A percentile compares a stretch with the other conserved stretches of the same genome.
Evolutionary conservation across 1,284 basidiomycete species (phyloP).

Genomic region (Ceratobasidium sp.): DNA sequence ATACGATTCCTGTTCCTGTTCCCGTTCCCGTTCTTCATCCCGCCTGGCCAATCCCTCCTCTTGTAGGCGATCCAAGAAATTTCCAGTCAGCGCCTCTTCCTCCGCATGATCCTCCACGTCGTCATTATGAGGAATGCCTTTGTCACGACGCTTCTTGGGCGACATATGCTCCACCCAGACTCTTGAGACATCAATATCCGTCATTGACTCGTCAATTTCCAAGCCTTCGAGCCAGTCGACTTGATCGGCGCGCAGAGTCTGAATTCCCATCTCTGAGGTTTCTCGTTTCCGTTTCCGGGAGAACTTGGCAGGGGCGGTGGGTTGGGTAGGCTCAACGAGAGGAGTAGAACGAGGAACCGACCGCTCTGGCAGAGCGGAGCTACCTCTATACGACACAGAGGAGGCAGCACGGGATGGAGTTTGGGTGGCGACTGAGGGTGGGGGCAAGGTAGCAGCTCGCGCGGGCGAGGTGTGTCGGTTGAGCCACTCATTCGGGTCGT

Average conservation of each 20-base stretch:
- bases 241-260: conserved; percentile 1
- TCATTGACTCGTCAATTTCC: conserved; percentile 11
- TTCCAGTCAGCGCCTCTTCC: not conserved
- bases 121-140: not conserved
- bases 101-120: not conserved
- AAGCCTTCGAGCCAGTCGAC: conserved; percentile 23
- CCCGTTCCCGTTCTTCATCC: not conserved
- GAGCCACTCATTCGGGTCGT: not conserved
- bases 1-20: too few species aligned
- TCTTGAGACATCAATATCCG: conserved; percentile 24
- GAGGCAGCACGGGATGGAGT: not conserved
- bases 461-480: not conserved
- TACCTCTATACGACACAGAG: not conserved
- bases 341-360: not conserved
- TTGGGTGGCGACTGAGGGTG: too few species aligned
- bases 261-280: conserved; percentile 6
- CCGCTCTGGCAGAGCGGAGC: not conserved
- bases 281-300: not conserved
- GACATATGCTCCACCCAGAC: conserved; percentile 5
- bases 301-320: not conserved
- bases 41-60: not conserved
- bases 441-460: not conserved
- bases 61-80: conserved; percentile 9
- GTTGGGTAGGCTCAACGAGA: not conserved
- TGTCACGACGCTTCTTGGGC: not conserved